Evolutionary conservation across 2,329 filamentous ascomycete species (phyloP).

Genomic region (Aspergillus sp.): DNA sequence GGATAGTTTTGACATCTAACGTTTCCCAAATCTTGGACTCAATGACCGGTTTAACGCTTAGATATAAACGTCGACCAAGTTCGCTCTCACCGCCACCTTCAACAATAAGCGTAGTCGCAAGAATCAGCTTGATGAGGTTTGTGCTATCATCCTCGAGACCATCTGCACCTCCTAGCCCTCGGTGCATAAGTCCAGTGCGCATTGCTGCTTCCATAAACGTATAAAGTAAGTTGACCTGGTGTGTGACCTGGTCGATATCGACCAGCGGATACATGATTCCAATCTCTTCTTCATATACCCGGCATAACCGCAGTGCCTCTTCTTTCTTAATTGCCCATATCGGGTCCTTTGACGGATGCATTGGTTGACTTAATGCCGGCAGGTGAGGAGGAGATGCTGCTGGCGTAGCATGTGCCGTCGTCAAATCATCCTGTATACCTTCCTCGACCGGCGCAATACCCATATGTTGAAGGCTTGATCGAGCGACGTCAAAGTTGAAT

Average conservation of each 20-base stretch:
- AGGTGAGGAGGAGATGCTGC: constrained; percentile 42
- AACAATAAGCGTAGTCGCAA: constrained; percentile 74
- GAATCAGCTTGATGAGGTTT: constrained; percentile 75
- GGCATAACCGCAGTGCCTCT: constrained; percentile 76
- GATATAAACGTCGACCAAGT: constrained; percentile 70
- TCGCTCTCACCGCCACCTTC: constrained; percentile 79
- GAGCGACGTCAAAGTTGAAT: constrained; percentile 84
- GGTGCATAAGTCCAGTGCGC: constrained; percentile 58
- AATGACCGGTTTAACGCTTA: constrained; percentile 70
- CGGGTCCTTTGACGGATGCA: constrained; percentile 65
- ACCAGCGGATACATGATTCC: constrained; percentile 90
- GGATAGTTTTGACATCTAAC: constrained; percentile 58
- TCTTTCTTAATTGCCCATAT: constrained; percentile 76
- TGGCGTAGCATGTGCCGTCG: constrained; percentile 55
- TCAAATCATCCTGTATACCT: constrained; percentile 58
- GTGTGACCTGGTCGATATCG: constrained; percentile 69
- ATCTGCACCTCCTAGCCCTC: constrained; percentile 56
- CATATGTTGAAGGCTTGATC: constrained; percentile 84
- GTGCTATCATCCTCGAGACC: constrained; percentile 64
- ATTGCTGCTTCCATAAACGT: constrained; percentile 70
- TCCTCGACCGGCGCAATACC: constrained; percentile 69
- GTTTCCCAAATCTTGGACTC: constrained; percentile 63
- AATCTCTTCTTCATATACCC: constrained; percentile 84
- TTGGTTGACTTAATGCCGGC: constrained; percentile 30
- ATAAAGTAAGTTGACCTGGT: constrained; percentile 68